Conservation (phyloP, 2,329 filamentous ascomycete species). For the Biscogniauxia mediterranea region DNA sequence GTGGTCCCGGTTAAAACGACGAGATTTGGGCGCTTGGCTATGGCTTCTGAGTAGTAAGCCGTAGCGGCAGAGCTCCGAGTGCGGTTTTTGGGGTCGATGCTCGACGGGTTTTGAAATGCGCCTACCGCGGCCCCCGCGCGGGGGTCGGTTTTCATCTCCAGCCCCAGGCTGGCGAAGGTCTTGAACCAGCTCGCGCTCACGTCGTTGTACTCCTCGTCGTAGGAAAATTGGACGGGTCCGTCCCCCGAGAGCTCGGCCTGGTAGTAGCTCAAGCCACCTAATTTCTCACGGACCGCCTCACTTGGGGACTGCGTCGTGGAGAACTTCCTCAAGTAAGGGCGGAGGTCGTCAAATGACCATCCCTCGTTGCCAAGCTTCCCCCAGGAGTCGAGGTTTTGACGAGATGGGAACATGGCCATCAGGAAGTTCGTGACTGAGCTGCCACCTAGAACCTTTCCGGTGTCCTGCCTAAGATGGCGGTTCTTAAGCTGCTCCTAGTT, state of each 20-base stretch:
- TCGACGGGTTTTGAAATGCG: slow-evolving; percentile 34
- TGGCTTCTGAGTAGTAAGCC: slow-evolving; percentile 34
- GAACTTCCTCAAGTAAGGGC: slow-evolving; percentile 20
- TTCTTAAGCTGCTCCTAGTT: slow-evolving; percentile 28
- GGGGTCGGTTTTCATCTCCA: slow-evolving; percentile 34
- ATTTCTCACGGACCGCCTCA: slow-evolving; percentile 12
- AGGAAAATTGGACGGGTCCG: slow-evolving; percentile 39
- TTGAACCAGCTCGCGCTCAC: slow-evolving; percentile 38
- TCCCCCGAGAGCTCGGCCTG: slow-evolving; percentile 29
- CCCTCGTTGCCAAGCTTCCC: slow-evolving; percentile 24
- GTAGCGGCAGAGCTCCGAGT: slow-evolving; percentile 34
- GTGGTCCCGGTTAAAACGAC: slow-evolving; percentile 34
- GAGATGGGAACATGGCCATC: slow-evolving; percentile 24
- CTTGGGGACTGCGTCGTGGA: slow-evolving; percentile 20
- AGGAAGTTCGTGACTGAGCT: slow-evolving; percentile 28
- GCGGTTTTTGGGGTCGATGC: slow-evolving; percentile 32
- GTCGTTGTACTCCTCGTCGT: slow-evolving; percentile 32
- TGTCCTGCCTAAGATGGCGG: slow-evolving; percentile 32
- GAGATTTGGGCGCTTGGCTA: slow-evolving; percentile 35
- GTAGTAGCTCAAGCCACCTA: slow-evolving; percentile 27
- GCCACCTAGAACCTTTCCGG: slow-evolving; percentile 34
- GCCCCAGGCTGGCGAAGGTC: slow-evolving; percentile 35
- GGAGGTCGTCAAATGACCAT: slow-evolving; percentile 20
- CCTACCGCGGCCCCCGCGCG: slow-evolving; percentile 31
- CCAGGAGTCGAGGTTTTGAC: slow-evolving; percentile 19